These are phyloP conservation scores for Mrakia hoshinonis DNA, from an alignment of 768 basidiomycete species.

Conservation along the genomic window DNA sequence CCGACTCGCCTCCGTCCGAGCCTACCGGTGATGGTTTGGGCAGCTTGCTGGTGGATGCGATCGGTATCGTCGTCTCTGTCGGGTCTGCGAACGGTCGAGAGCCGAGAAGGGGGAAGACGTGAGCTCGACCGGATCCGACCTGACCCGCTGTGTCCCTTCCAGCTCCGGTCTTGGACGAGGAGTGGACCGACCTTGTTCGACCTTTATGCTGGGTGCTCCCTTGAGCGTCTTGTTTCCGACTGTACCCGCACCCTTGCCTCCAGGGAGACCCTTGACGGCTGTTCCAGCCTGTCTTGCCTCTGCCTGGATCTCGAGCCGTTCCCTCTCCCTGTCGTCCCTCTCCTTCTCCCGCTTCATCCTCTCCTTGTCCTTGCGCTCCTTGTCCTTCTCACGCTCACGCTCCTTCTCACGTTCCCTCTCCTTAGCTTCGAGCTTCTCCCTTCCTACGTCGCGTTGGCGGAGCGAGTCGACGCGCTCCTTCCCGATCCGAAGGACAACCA, in stretches of 20 bases:
- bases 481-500: neutral
- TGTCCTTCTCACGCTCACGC: slow-evolving; percentile 1
- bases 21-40: neutral
- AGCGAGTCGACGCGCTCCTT: neutral
- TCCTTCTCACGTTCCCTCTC: neutral
- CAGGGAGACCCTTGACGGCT: neutral
- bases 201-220: neutral
- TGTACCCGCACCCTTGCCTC: neutral
- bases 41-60: neutral
- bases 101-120: neutral
- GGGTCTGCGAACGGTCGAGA: neutral
- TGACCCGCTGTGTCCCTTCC: neutral
- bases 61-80: neutral
- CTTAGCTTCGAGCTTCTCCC: neutral
- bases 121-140: neutral
- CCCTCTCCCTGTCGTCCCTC: slow-evolving; percentile 12
- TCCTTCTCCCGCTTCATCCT: neutral
- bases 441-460: neutral
- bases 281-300: neutral
- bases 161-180: too few relatives aligned
- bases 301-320: neutral
- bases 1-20: neutral
- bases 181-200: slow-evolving; percentile 7
- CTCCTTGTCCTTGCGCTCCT: neutral
- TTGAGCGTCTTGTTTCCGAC: neutral